These are phyloP conservation scores for Ustilago sp. DNA, from an alignment of 1,284 basidiomycete genomes.

Conservation along the genomic window DNA sequence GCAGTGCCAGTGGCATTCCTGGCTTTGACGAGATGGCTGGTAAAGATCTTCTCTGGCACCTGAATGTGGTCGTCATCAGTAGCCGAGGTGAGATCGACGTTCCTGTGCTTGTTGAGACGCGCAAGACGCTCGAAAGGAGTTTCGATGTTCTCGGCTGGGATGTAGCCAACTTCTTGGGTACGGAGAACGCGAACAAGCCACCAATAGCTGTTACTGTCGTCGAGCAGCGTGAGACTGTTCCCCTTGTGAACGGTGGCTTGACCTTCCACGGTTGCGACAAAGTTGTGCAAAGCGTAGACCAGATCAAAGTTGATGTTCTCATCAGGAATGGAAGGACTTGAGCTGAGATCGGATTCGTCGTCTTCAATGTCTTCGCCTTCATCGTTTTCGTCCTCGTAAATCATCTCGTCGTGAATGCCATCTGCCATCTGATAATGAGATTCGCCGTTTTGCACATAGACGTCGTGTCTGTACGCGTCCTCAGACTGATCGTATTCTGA, in stretches of 20 bases:
- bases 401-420: slow-evolving; percentile 51
- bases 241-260: slow-evolving; percentile 70
- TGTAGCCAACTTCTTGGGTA: slow-evolving; percentile 95
- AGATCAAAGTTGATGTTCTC: slow-evolving; percentile 70
- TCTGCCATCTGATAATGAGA: slow-evolving; percentile 43
- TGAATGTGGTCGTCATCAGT: slow-evolving; percentile 68
- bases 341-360: slow-evolving; percentile 68
- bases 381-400: slow-evolving; percentile 61
- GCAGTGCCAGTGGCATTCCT: slow-evolving; percentile 49
- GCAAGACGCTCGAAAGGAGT: slow-evolving; percentile 97
- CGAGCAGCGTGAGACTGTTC: slow-evolving; percentile 67
- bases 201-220: slow-evolving; percentile 70
- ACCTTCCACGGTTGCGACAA: slow-evolving; percentile 68
- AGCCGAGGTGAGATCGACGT: slow-evolving; percentile 78
- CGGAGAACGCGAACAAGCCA: slow-evolving; percentile 69
- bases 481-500: slow-evolving; percentile 24
- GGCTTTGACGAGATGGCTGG: slow-evolving; percentile 63
- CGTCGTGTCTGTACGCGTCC: slow-evolving; percentile 39
- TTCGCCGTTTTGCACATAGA: slow-evolving; percentile 23
- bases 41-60: slow-evolving; percentile 55
- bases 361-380: slow-evolving; percentile 58
- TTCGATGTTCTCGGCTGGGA: slow-evolving; percentile 98
- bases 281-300: slow-evolving; percentile 69
- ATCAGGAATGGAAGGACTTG: slow-evolving; percentile 68
- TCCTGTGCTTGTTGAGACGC: slow-evolving; percentile 94